phyloP scores from a whole-genome alignment of 2,329 filamentous ascomycete species.

The Emergomyces africanus region DNA sequence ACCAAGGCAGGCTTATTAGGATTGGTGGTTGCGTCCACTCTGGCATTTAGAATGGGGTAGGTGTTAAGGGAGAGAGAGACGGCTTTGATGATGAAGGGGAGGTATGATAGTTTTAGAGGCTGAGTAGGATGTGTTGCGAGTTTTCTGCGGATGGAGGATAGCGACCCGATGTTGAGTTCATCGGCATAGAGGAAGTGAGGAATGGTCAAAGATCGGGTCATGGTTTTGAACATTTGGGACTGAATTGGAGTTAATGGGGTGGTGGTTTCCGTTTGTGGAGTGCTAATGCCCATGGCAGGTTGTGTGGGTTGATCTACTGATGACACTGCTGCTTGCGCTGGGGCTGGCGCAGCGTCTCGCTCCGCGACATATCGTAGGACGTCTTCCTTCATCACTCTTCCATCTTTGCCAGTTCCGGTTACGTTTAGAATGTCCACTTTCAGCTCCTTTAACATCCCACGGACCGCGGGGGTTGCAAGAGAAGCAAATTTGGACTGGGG shows the following conservation, averaged over 20 bases:
- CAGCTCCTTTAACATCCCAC: slow-evolving; percentile 71
- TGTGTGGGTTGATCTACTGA: slow-evolving; percentile 19
- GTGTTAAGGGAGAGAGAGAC: slow-evolving; percentile 71
- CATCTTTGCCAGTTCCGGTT: slow-evolving; percentile 76
- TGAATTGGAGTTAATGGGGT: slow-evolving; percentile 66
- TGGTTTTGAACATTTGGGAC: slow-evolving; percentile 90
- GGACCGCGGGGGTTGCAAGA: slow-evolving; percentile 82
- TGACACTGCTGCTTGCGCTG: slow-evolving; percentile 16
- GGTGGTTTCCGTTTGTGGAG: slow-evolving; percentile 52
- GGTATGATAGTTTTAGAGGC: slow-evolving; percentile 63
- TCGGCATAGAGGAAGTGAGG: slow-evolving; percentile 95
- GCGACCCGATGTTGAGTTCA: slow-evolving; percentile 66
- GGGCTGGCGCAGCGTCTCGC: slow-evolving; percentile 28
- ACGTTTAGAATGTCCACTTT: slow-evolving; percentile 67
- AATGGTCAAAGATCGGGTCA: slow-evolving; percentile 83
- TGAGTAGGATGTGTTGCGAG: slow-evolving; percentile 39
- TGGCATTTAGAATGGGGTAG: slow-evolving; percentile 78
- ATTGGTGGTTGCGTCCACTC: slow-evolving; percentile 52
- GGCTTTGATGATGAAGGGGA: slow-evolving; percentile 94
- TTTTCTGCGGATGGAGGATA: slow-evolving; percentile 58
- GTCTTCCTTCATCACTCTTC: slow-evolving; percentile 85
- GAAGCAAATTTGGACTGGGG: slow-evolving; percentile 51
- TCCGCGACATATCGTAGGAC: slow-evolving; percentile 57
- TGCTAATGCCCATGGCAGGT: slow-evolving; percentile 10
- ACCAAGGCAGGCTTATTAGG: slow-evolving; percentile 59